Evolutionary conservation across 441 rosid genomes (phyloP).

Genomic region (Euphorbia corollata): DNA sequence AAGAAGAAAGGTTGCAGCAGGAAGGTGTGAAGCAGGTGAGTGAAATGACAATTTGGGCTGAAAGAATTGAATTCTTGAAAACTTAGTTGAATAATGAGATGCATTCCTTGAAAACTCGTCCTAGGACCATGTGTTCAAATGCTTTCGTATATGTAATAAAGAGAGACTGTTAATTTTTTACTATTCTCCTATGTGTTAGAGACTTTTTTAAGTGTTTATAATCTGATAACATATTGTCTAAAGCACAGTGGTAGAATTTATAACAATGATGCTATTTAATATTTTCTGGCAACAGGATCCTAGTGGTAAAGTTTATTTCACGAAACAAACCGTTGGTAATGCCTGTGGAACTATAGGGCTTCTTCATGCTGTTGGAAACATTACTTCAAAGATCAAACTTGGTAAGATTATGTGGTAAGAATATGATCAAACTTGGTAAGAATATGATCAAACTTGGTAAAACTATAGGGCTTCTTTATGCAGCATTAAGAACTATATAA

Average conservation of each 20-base stretch:
- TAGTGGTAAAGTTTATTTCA: constrained; percentile 64
- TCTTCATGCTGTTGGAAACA: constrained; percentile 90
- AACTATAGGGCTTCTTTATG: too few relatives aligned
- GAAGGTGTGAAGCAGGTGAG: constrained; percentile 45
- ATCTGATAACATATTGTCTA: background rate
- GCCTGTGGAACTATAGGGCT: constrained; percentile 98
- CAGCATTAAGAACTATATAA: background rate
- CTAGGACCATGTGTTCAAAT: too few relatives aligned
- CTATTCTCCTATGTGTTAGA: too few relatives aligned
- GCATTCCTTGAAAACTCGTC: too few relatives aligned
- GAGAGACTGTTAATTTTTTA: background rate
- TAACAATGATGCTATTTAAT: background rate
- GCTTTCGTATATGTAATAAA: too few relatives aligned
- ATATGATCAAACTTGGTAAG: constrained; percentile 68
- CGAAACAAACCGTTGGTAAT: constrained; percentile 95
- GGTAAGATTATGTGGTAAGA: too few relatives aligned
- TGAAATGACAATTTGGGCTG: background rate
- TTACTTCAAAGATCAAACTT: constrained; percentile 61
- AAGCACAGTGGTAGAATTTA: background rate
- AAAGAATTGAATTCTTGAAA: background rate
- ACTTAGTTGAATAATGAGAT: background rate
- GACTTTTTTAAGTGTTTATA: background rate
- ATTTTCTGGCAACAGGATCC: constrained; percentile 36
- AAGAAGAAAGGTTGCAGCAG: constrained; percentile 67
- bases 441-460: constrained; percentile 58